Percentiles rank a stretch among this genome's conserved stretches.
phyloP scores from a whole-genome alignment of 2,329 filamentous ascomycete species.

The Tolypocladium ophioglossoides region DNA sequence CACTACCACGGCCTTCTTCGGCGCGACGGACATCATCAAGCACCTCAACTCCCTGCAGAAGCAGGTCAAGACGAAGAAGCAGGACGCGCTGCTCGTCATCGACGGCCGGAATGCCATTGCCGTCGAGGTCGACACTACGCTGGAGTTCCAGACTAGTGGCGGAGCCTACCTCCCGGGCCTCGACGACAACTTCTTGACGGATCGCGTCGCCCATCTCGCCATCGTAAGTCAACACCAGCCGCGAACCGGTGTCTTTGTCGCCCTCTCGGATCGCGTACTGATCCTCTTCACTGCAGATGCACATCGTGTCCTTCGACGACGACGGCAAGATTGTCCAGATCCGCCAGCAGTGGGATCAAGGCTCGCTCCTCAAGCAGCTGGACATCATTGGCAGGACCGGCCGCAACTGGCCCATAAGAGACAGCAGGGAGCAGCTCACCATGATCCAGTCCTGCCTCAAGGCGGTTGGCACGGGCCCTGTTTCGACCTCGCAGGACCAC shows the following conservation, averaged over 20 bases:
- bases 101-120: conserved; percentile 65
- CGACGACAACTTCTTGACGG: conserved; percentile 88
- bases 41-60: conserved; percentile 63
- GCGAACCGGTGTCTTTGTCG: conserved; percentile 4
- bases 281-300: conserved; percentile 43
- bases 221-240: conserved; percentile 51
- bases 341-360: conserved; percentile 92
- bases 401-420: conserved; percentile 90
- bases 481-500: conserved; percentile 18
- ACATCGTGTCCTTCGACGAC: conserved; percentile 76
- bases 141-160: conserved; percentile 74
- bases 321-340: conserved; percentile 75
- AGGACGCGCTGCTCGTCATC: conserved; percentile 64
- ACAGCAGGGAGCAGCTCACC: conserved; percentile 72
- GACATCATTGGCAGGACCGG: conserved; percentile 86
- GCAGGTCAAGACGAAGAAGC: conserved; percentile 72
- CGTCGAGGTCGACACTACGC: conserved; percentile 70
- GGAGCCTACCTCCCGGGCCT: conserved; percentile 80
- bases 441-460: conserved; percentile 57
- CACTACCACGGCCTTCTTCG: conserved; percentile 65
- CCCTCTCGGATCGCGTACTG: not conserved
- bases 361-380: conserved; percentile 80
- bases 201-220: conserved; percentile 67
- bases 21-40: conserved; percentile 68
- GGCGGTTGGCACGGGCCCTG: conserved; percentile 26